A percentile compares a stretch with the other conserved stretches of the same genome.
phyloP scores from a whole-genome alignment of 2,329 filamentous ascomycete species.

The Trichophyton benhamiae region DNA sequence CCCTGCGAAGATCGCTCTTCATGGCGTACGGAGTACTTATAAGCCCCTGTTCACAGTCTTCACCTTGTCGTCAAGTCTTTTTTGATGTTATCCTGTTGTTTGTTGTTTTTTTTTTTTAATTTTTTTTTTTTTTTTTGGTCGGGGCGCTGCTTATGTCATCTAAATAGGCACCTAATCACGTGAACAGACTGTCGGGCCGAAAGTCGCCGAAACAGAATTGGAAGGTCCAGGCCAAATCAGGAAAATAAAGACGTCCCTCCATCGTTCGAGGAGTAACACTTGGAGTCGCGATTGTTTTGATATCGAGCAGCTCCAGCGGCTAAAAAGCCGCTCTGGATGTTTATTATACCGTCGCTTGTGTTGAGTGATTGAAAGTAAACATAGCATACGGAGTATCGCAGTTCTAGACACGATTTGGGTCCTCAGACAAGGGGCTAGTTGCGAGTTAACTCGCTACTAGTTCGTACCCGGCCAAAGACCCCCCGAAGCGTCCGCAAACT shows the following conservation, averaged over 20 bases:
- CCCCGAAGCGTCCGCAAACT: not conserved
- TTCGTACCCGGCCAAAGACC: not conserved
- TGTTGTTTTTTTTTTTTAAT: not conserved
- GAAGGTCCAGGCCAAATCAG: not conserved
- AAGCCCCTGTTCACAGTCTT: too few relatives aligned
- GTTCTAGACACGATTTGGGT: too few relatives aligned
- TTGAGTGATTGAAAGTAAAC: too few relatives aligned
- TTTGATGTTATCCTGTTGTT: too few relatives aligned
- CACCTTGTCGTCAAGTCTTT: not conserved
- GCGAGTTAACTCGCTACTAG: not conserved
- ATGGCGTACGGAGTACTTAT: too few relatives aligned
- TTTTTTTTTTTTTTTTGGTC: not conserved
- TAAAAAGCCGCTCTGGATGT: too few relatives aligned
- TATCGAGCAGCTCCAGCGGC: not conserved
- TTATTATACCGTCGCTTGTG: too few relatives aligned
- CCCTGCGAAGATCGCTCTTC: too few relatives aligned
- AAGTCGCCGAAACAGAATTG: not conserved
- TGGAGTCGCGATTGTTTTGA: not conserved
- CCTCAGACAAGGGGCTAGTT: too few relatives aligned
- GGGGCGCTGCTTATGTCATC: not conserved
- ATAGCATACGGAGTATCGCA: too few relatives aligned
- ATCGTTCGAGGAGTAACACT: not conserved
- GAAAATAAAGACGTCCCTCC: not conserved
- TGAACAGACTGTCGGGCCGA: not conserved
- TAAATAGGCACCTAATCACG: not conserved